phyloP scores from a whole-genome alignment of 2,329 filamentous ascomycete genomes.

The Rhytidhysteron rufulum region DNA sequence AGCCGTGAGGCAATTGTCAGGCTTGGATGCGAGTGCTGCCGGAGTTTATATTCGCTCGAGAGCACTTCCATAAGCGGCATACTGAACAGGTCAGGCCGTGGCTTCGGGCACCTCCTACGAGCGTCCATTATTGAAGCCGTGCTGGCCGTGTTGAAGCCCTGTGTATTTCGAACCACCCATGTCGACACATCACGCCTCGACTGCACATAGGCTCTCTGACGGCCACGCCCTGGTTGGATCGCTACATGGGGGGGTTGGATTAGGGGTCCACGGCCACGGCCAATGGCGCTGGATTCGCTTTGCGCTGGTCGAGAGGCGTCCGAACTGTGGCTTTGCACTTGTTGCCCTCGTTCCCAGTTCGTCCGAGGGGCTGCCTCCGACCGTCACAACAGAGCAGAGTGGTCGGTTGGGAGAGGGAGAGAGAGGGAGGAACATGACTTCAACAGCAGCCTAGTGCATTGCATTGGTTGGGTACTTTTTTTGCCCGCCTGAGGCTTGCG shows the following conservation, averaged over 20 bases:
- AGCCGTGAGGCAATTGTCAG: not conserved
- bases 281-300: slow-evolving; percentile 12
- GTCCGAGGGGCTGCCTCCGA: not conserved
- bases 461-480: not conserved
- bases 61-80: not conserved
- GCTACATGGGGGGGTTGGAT: slow-evolving; percentile 12
- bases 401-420: not conserved
- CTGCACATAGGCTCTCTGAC: slow-evolving; percentile 22
- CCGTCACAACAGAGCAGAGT: not conserved
- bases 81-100: slow-evolving; percentile 6
- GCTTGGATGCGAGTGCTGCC: slow-evolving; percentile 12
- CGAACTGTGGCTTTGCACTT: slow-evolving; percentile 18
- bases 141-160: slow-evolving; percentile 11
- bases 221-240: slow-evolving; percentile 14
- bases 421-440: too few relatives aligned
- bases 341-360: not conserved
- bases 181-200: slow-evolving; percentile 23
- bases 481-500: slow-evolving; percentile 12
- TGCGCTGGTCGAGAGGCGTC: slow-evolving; percentile 10
- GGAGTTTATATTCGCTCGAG: slow-evolving; percentile 25
- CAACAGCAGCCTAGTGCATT: not conserved
- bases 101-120: slow-evolving; percentile 30
- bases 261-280: slow-evolving; percentile 8
- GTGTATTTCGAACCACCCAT: slow-evolving; percentile 26
- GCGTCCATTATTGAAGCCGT: slow-evolving; percentile 22